Conservation (phyloP, 768 basidiomycete genomes). For the Podaxis carcinomalis region DNA sequence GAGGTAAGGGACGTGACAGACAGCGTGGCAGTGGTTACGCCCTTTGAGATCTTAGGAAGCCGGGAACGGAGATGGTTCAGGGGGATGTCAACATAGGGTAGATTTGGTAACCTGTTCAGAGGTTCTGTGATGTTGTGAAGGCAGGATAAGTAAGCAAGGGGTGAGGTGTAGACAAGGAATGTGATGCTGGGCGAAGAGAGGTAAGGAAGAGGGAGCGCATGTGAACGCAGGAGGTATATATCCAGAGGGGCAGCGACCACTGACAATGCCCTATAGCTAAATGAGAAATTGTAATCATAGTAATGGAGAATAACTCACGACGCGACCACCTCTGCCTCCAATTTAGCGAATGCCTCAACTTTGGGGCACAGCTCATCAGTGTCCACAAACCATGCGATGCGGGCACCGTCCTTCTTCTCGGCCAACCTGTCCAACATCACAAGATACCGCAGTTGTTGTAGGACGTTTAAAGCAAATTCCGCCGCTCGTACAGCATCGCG, state of each 20-base stretch:
- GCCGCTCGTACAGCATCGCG: conserved; percentile 53
- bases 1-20: conserved; percentile 31
- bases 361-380: conserved; percentile 49
- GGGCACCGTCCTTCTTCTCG: conserved; percentile 51
- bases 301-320: conserved; percentile 35
- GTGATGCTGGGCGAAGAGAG: conserved; percentile 63
- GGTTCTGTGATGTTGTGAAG: conserved; percentile 29
- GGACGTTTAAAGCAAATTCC: conserved; percentile 40
- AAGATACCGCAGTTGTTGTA: conserved; percentile 60
- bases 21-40: conserved; percentile 55
- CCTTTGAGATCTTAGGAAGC: conserved; percentile 37
- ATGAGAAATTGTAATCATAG: conserved; percentile 8
- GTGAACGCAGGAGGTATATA: conserved; percentile 61
- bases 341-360: conserved; percentile 44
- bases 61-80: conserved; percentile 40
- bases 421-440: conserved; percentile 72
- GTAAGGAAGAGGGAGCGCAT: conserved; percentile 71
- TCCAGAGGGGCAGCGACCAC: conserved; percentile 51
- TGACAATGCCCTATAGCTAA: conserved; percentile 29
- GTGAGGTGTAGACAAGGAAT: conserved; percentile 69
- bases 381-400: conserved; percentile 74
- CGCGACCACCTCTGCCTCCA: conserved; percentile 50
- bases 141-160: conserved; percentile 62
- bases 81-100: conserved; percentile 50
- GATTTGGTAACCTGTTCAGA: conserved; percentile 15